Conservation (phyloP, 140 eudicot species). For the Anethum foeniculum region DNA sequence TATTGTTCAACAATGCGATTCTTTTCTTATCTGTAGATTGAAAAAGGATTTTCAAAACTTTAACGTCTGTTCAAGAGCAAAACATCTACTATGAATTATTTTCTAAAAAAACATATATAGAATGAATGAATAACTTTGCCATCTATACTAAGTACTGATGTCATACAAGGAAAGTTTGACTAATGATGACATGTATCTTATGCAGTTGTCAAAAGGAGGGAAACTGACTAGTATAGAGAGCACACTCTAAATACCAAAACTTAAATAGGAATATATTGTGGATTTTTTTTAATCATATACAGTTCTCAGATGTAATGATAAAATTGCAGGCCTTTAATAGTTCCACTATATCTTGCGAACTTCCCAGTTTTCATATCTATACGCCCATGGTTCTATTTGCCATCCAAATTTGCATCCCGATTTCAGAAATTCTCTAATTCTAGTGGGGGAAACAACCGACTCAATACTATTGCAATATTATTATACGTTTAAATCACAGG, state of each 20-base stretch:
- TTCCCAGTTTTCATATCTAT: neutral
- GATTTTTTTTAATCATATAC: neutral
- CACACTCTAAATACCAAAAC: neutral
- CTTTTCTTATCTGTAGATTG: neutral
- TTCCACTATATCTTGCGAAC: neutral
- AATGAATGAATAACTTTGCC: neutral
- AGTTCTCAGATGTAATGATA: neutral
- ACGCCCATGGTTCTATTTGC: neutral
- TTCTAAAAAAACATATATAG: neutral
- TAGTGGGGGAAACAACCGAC: neutral
- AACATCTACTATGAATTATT: neutral
- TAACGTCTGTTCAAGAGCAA: neutral
- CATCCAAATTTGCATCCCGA: neutral
- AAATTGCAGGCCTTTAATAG: neutral
- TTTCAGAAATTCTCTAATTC: neutral
- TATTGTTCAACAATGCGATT: constrained; percentile 1
- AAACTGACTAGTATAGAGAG: neutral
- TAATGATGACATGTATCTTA: neutral
- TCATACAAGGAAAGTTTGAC: neutral
- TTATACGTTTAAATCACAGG: neutral
- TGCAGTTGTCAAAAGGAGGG: neutral
- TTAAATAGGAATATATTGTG: neutral
- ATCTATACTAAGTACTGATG: neutral
- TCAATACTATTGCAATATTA: neutral
- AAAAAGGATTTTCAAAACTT: neutral